These are phyloP conservation scores for Teunomyces barrocoloradensis DNA, from an alignment of 805 yeast species.

Conservation along the genomic window DNA sequence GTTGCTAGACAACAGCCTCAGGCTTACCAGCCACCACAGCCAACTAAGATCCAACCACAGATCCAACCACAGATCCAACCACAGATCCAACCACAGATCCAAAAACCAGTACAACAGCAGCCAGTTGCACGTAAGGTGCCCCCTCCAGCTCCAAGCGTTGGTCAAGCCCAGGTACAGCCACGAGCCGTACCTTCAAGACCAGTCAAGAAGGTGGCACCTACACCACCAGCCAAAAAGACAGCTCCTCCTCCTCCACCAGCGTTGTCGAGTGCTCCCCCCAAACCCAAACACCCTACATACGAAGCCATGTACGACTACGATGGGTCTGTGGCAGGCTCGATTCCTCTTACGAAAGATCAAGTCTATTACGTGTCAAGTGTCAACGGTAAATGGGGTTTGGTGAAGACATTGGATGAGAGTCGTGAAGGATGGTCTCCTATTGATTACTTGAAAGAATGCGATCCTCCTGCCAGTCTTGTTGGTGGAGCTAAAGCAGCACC, in stretches of 20 bases:
- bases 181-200: conserved; percentile 25
- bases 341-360: conserved; percentile 76
- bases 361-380: conserved; percentile 69
- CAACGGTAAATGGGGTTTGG: conserved; percentile 93
- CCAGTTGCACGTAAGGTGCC: conserved; percentile 12
- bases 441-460: conserved; percentile 71
- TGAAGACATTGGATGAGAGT: conserved; percentile 68
- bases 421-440: conserved; percentile 98
- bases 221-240: conserved; percentile 54
- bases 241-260: conserved; percentile 52
- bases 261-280: conserved; percentile 38
- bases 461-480: conserved; percentile 40
- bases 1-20: conserved; percentile 12
- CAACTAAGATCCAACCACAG: conserved; percentile 19
- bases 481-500: conserved; percentile 23
- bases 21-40: conserved; percentile 9
- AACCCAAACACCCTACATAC: conserved; percentile 71
- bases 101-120: conserved; percentile 6
- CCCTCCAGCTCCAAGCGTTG: conserved; percentile 10
- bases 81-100: conserved; percentile 14
- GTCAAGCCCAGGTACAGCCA: conserved; percentile 9
- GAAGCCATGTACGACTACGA: conserved; percentile 86
- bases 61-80: conserved; percentile 22
- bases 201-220: conserved; percentile 46
- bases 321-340: conserved; percentile 79